Evolutionary conservation across 1,284 basidiomycete genomes (phyloP), one percentile per base, ranked within the genome.

Genomic region (Ganoderma sinense): DNA sequence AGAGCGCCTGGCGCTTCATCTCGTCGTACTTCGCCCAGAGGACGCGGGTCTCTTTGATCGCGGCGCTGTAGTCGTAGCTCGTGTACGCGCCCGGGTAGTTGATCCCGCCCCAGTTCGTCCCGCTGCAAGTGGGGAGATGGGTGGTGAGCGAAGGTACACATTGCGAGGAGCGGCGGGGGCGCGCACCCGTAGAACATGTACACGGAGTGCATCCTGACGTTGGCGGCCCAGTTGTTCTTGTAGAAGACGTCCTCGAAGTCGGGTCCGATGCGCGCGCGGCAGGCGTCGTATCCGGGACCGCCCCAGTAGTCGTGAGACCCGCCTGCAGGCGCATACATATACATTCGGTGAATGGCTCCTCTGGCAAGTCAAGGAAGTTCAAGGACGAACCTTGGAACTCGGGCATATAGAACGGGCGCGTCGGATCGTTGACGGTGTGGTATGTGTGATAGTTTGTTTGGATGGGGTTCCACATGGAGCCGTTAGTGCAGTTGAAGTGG

Each of bases 231-330:
- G 62, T 93, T 84, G 64, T 92, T 84, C 65, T 89, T 84, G 76
- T 94, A 89, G 79, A 93, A 94, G 1, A 94, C 93, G 61, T 88
- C 91, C 78, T 90, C 84, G 80, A 94, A 94, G 71, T 90, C 85
- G 0, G 89, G 82, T 1, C 91, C 91, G 20, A 91, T 93, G 64
- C 94, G 82, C 2, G 84, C 80, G 26, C 83, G 81, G 74, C 88
- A 89, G 8, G 82, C 77, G 29, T 85, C 81, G 70, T 87, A 88
- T n/a, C 86, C 90, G 62, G 91, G 89, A 16, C 89, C 88, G 10
- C 89, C 91, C 92, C 91, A 93, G 8, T 91, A 87, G 77, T 94
- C 93, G 72, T 87, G 93, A 7, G 91, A 84, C 7, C 93, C 93
- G 29, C 87, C 91, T 83, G 36, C 20, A 20, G 23, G 3, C 4